Evolutionary conservation across 225 moss, liverwort and hornwort genomes (phyloP).

Genomic region (Polytrichum commune): DNA sequence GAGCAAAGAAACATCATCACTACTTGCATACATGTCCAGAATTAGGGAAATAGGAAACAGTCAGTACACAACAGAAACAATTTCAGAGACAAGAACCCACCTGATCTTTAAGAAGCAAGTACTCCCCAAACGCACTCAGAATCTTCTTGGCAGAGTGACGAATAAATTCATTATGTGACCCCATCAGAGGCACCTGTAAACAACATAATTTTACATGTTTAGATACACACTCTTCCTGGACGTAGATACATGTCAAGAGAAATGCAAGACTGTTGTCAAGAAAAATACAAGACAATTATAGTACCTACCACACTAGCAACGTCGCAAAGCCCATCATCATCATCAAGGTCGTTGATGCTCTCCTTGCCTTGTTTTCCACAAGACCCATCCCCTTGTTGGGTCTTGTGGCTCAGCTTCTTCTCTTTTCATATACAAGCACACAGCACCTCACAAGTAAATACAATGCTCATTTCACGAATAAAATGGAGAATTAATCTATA

Average conservation of each 20-base stretch:
- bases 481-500: background rate
- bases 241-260: background rate
- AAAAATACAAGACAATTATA: background rate
- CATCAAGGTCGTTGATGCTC: slow-evolving; percentile 13
- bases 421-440: slow-evolving; percentile 19
- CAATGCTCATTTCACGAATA: background rate
- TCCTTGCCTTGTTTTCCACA: slow-evolving; percentile 3
- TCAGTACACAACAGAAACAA: background rate
- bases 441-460: background rate
- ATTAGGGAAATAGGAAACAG: background rate
- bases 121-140: slow-evolving; percentile 23
- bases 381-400: slow-evolving; percentile 8
- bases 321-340: slow-evolving; percentile 22
- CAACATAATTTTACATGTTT: background rate
- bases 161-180: slow-evolving; percentile 40
- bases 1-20: background rate
- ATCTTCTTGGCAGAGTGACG: slow-evolving; percentile 44
- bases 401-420: slow-evolving; percentile 32
- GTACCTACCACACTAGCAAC: slow-evolving; percentile 28
- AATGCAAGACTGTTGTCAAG: too few relatives aligned
- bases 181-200: slow-evolving; percentile 32
- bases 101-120: slow-evolving; percentile 27
- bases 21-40: background rate
- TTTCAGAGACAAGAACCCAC: slow-evolving; percentile 11
- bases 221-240: background rate